Conservation (phyloP, 1,139 yeast genomes). For the Casaregolazyma lundiana region DNA sequence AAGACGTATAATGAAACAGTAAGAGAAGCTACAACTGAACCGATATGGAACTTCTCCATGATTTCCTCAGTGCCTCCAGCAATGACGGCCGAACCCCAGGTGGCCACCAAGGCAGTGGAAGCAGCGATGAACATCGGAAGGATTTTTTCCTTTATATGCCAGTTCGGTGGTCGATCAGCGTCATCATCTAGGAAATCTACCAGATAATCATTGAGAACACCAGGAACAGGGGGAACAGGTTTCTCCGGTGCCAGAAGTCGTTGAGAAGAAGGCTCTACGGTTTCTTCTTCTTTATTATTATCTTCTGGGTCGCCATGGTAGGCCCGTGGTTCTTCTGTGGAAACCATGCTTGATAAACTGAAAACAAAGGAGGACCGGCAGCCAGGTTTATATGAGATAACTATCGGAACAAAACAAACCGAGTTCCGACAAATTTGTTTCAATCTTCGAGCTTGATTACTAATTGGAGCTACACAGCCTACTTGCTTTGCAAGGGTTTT, state of each 20-base stretch:
- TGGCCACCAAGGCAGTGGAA: slow-evolving; percentile 35
- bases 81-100: slow-evolving; percentile 44
- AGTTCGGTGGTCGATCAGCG: slow-evolving; percentile 48
- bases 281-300: background rate
- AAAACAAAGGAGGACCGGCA: too few species aligned
- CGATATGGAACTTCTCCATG: slow-evolving; percentile 28
- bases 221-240: background rate
- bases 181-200: slow-evolving; percentile 32
- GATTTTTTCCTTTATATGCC: slow-evolving; percentile 37
- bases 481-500: too few species aligned
- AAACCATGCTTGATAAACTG: too few species aligned
- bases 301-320: too few species aligned
- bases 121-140: slow-evolving; percentile 33
- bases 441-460: too few species aligned
- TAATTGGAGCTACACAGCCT: too few species aligned
- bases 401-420: too few species aligned
- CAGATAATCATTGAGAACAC: background rate
- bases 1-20: slow-evolving; percentile 68
- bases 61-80: slow-evolving; percentile 35
- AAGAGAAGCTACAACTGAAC: slow-evolving; percentile 36
- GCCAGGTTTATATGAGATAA: too few species aligned
- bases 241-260: background rate
- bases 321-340: too few species aligned
- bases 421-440: too few species aligned
- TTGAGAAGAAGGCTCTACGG: background rate